Evolutionary conservation across 2,329 filamentous ascomycete genomes (phyloP), one percentile per base, ranked within the genome.

Genomic region (Sclerotinia subarctica): DNA sequence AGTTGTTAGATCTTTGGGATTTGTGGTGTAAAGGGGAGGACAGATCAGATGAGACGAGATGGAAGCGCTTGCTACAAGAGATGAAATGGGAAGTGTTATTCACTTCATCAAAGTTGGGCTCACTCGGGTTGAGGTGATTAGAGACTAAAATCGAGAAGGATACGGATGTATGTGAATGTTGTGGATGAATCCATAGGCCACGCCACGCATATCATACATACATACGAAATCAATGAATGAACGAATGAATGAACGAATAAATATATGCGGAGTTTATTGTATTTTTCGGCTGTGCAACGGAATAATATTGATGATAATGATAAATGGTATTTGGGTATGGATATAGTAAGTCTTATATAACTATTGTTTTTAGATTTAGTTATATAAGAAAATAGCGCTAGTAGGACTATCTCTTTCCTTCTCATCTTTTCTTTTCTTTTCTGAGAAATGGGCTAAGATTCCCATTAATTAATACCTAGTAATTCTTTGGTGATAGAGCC

Each of bases 1-100:
- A 91, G 89, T 68, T 94, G 91, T 77, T 89, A 78, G 78, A 47
- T 62, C 5, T 49, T 21, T 19, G 21, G 60, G 29, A 42, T 42
- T 13, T 17, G 38, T 42, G 38, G 38, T 17, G 38, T 42, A 42
- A 17, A 17, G 5, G 38, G 13, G 3, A 13, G 38, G 38, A 10
- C 13, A 15, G 24, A 21, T 29, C 29, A 29, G 26, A 32, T 53
- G 15, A 53, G 26, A 53, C 19, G 26, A 53, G 7, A 53, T 53
- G 51, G 7, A 53, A 10, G 19, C 38, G 11, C 49, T 26, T 29
- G 49, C 24, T 8, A 29, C 11, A 11, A 7, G 2, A 52, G 26
- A 32, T 17, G 15, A 42, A 42, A 32, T 5, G 51, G 29, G 26
- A 6, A 26, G 51, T 53, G 26, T 5, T 21, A 19, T 53, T 42